Evolutionary conservation across 2,329 filamentous ascomycete genomes (phyloP).

Genomic region (Aspergillus jensenii): DNA sequence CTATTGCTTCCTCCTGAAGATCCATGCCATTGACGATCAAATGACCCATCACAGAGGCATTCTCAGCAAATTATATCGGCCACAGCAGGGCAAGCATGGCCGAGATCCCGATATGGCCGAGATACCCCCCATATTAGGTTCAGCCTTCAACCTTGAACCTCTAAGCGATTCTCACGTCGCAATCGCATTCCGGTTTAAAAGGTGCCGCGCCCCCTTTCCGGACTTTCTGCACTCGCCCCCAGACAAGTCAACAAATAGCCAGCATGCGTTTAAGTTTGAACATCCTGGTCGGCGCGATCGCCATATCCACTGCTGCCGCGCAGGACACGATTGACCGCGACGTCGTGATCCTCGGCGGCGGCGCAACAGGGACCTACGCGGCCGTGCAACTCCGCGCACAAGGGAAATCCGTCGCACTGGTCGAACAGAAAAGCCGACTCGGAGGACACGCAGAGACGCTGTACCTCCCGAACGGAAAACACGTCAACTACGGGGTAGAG

Average conservation of each 20-base stretch:
- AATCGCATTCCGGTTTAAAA: too few species aligned
- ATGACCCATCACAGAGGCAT: too few species aligned
- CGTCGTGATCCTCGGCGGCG: slow-evolving; percentile 37
- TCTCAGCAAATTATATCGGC: too few species aligned
- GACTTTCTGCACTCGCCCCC: too few species aligned
- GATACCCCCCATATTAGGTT: too few species aligned
- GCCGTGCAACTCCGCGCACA: slow-evolving; percentile 32
- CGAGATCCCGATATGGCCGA: too few species aligned
- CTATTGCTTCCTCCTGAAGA: background rate
- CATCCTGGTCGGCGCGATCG: too few species aligned
- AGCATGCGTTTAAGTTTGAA: background rate
- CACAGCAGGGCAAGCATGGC: too few species aligned
- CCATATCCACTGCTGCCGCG: background rate
- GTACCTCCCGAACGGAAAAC: slow-evolving; percentile 26
- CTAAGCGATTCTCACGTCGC: too few species aligned
- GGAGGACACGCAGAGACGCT: slow-evolving; percentile 37
- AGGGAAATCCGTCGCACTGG: slow-evolving; percentile 32
- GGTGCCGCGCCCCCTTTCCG: too few species aligned
- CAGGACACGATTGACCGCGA: slow-evolving; percentile 17
- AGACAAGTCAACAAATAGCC: background rate
- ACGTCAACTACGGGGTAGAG: slow-evolving; percentile 34
- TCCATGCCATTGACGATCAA: background rate
- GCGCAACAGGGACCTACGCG: slow-evolving; percentile 35
- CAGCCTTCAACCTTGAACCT: too few species aligned
- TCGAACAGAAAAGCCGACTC: slow-evolving; percentile 36